Conservation (phyloP, 768 basidiomycete genomes). For the Gymnopilus dilepis region DNA sequence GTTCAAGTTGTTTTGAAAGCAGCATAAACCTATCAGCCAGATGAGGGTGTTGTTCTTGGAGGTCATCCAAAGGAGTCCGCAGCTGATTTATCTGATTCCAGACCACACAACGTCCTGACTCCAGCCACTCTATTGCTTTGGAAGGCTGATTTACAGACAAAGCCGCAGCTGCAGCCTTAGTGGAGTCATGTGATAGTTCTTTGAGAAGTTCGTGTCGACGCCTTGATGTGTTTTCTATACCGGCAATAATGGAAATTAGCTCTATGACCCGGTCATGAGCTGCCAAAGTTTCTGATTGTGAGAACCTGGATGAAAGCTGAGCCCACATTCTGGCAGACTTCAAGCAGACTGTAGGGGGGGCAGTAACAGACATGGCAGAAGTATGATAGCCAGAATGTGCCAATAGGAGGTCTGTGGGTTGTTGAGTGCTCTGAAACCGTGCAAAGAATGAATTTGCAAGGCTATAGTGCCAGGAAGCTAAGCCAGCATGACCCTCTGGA, state of each 20-base stretch:
- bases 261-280: slow-evolving; percentile 17
- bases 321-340: slow-evolving; percentile 6
- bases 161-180: slow-evolving; percentile 21
- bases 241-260: slow-evolving; percentile 22
- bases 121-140: slow-evolving; percentile 17
- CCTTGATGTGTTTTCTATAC: slow-evolving; percentile 20
- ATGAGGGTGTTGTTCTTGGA: not conserved
- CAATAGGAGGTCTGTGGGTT: too few relatives aligned
- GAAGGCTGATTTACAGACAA: not conserved
- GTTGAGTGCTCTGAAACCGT: not conserved
- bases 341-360: not conserved
- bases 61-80: slow-evolving; percentile 8
- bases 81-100: slow-evolving; percentile 19
- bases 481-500: not conserved
- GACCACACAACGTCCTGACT: slow-evolving; percentile 18
- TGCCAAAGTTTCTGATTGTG: slow-evolving; percentile 6
- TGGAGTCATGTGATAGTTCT: slow-evolving; percentile 11
- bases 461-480: not conserved
- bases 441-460: not conserved
- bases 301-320: too few relatives aligned
- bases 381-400: not conserved
- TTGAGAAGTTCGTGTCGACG: slow-evolving; percentile 17
- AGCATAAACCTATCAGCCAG: slow-evolving; percentile 1
- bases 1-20: slow-evolving; percentile 1
- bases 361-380: not conserved